Evolutionary conservation across 768 basidiomycete species (phyloP).

Genomic region (Roridomyces roridus): DNA sequence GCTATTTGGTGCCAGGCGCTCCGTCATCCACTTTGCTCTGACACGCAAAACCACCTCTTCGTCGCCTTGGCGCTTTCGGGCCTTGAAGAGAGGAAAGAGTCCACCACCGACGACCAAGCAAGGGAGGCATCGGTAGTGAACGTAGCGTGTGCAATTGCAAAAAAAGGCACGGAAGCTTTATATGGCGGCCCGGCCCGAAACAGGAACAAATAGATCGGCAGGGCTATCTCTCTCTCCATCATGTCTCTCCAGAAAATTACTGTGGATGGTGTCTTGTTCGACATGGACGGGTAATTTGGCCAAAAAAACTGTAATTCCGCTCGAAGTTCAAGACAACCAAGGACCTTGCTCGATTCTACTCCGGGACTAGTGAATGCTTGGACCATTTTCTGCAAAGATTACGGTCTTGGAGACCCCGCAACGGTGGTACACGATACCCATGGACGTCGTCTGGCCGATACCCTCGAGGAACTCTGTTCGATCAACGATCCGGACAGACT

Average conservation of each 20-base stretch:
- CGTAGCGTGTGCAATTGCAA: conserved; percentile 33
- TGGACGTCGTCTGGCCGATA: conserved; percentile 79
- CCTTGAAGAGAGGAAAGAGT: conserved; percentile 27
- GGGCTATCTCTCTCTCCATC: neutral
- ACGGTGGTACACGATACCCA: conserved; percentile 67
- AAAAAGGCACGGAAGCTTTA: neutral
- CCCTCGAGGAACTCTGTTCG: conserved; percentile 70
- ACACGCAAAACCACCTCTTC: conserved; percentile 30
- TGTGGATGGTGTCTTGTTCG: conserved; percentile 36
- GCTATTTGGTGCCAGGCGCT: neutral
- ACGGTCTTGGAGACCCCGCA: conserved; percentile 55
- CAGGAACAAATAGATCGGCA: too few relatives aligned
- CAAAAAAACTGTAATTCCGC: too few relatives aligned
- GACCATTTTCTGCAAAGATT: conserved; percentile 68
- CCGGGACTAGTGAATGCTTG: conserved; percentile 83
- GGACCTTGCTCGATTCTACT: conserved; percentile 83
- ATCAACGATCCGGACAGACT: conserved; percentile 64
- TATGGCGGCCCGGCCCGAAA: too few relatives aligned
- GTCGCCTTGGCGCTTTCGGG: conserved; percentile 27
- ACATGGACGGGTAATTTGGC: conserved; percentile 36
- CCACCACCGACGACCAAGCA: conserved; percentile 47
- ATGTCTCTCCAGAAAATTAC: conserved; percentile 19
- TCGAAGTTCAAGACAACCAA: conserved; percentile 31
- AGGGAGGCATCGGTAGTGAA: conserved; percentile 40
- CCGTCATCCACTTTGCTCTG: conserved; percentile 6